These are phyloP conservation scores for Exophiala oligosperma DNA, from an alignment of 2,329 filamentous ascomycete genomes.

Conservation along the genomic window DNA sequence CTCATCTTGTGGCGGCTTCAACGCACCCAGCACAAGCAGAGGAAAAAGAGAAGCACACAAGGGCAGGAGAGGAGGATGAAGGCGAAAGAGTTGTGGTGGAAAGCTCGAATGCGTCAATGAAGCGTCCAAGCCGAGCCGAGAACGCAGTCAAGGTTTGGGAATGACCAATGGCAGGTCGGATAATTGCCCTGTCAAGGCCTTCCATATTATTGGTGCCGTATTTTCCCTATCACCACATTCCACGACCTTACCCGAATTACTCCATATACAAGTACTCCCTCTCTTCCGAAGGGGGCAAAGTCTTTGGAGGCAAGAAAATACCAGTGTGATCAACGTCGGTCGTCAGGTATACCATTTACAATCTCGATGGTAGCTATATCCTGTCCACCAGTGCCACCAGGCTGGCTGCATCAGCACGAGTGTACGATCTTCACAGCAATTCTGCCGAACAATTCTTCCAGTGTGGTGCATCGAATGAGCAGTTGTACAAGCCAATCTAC, in stretches of 20 bases:
- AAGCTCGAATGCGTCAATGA: constrained; percentile 9
- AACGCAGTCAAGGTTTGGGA: neutral
- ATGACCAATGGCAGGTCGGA: neutral
- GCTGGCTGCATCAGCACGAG: too few species aligned
- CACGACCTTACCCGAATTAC: neutral
- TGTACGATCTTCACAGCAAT: too few species aligned
- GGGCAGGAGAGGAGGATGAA: neutral
- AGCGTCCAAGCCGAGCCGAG: neutral
- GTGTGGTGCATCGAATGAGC: too few species aligned
- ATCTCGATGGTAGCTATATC: too few species aligned
- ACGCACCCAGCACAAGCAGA: constrained; percentile 8
- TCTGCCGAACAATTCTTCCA: too few species aligned
- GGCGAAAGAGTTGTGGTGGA: neutral
- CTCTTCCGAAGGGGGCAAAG: too few species aligned
- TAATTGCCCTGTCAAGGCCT: neutral
- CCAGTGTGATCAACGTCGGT: too few species aligned
- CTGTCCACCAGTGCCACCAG: too few species aligned
- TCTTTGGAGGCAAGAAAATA: too few species aligned
- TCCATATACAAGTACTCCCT: too few species aligned
- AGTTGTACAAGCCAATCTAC: too few species aligned
- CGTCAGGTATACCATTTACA: too few species aligned
- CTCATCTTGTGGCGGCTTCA: constrained; percentile 43
- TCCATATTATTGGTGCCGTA: neutral
- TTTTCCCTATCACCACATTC: neutral
- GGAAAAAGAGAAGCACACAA: constrained; percentile 1